These are phyloP conservation scores for Grigorovia transvaalensis DNA, from an alignment of 805 yeast genomes.

Conservation along the genomic window DNA sequence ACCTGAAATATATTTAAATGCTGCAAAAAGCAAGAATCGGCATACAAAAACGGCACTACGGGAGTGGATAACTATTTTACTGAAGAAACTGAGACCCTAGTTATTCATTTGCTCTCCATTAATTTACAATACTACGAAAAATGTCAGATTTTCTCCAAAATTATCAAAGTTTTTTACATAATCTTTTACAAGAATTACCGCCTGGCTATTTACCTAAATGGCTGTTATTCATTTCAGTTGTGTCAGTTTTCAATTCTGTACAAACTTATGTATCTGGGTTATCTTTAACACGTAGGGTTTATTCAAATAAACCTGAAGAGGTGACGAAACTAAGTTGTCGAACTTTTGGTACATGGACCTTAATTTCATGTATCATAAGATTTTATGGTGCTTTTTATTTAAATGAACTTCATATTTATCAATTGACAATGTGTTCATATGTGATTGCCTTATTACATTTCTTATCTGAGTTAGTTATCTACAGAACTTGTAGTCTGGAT, in stretches of 20 bases:
- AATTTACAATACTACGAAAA: background rate
- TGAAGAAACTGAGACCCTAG: no score
- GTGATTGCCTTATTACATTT: conserved; percentile 79
- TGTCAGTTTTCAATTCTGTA: conserved; percentile 81
- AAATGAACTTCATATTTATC: conserved; percentile 58
- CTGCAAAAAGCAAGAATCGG: no score
- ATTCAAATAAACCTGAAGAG: conserved; percentile 50
- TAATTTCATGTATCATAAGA: conserved; percentile 74
- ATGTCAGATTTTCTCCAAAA: background rate
- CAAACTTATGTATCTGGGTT: conserved; percentile 77
- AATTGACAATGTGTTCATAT: conserved; percentile 71
- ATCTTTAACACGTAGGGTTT: conserved; percentile 68
- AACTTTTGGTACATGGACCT: conserved; percentile 97
- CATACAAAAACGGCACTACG: no score
- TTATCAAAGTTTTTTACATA: conserved; percentile 2
- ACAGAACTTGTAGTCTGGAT: conserved; percentile 70
- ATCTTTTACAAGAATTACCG: conserved; percentile 12
- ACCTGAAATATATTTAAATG: background rate
- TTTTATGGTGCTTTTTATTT: conserved; percentile 77
- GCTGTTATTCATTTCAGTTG: conserved; percentile 72
- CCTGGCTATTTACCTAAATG: conserved; percentile 67
- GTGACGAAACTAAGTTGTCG: conserved; percentile 73
- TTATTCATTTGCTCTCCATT: no score
- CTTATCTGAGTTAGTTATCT: conserved; percentile 69
- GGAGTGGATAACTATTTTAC: no score